phyloP scores from a whole-genome alignment of 139 green algal species.

The Chlamydomonas sp. region DNA sequence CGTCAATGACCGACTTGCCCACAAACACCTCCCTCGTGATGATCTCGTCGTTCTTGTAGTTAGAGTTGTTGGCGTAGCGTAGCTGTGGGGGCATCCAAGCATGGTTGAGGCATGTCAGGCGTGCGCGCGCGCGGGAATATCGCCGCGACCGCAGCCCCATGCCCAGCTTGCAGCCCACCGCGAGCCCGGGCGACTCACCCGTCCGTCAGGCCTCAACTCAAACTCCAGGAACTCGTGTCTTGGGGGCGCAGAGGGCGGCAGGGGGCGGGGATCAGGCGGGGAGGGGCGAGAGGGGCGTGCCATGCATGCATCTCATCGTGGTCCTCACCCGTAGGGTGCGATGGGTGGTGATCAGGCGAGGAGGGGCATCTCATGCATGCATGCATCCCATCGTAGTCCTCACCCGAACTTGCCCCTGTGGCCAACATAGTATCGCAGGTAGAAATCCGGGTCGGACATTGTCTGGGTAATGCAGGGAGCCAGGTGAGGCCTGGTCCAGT shows the following conservation, averaged over 20 bases:
- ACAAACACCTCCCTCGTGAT: slow-evolving; percentile 78
- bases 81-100: slow-evolving; percentile 71
- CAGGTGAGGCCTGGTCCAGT: too few relatives aligned
- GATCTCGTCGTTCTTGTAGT: slow-evolving; percentile 98
- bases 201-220: slow-evolving; percentile 82
- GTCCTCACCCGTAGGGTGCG: too few relatives aligned
- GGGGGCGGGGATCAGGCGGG: too few relatives aligned
- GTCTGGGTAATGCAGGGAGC: not conserved
- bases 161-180: not conserved
- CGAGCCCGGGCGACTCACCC: slow-evolving; percentile 46
- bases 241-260: slow-evolving; percentile 51
- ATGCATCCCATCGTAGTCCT: not conserved
- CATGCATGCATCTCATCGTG: too few relatives aligned
- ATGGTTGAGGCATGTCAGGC: not conserved
- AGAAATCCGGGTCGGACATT: slow-evolving; percentile 77
- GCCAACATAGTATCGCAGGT: slow-evolving; percentile 90
- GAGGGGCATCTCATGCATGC: too few relatives aligned
- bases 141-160: not conserved
- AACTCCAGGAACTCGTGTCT: slow-evolving; percentile 98
- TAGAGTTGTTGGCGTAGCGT: slow-evolving; percentile 95
- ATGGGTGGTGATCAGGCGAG: too few relatives aligned
- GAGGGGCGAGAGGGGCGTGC: too few relatives aligned
- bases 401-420: slow-evolving; percentile 31
- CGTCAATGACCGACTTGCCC: slow-evolving; percentile 62
- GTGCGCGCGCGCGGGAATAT: not conserved